These are phyloP conservation scores for Rhodocollybia butyracea DNA, from an alignment of 768 basidiomycete species.

Conservation along the genomic window DNA sequence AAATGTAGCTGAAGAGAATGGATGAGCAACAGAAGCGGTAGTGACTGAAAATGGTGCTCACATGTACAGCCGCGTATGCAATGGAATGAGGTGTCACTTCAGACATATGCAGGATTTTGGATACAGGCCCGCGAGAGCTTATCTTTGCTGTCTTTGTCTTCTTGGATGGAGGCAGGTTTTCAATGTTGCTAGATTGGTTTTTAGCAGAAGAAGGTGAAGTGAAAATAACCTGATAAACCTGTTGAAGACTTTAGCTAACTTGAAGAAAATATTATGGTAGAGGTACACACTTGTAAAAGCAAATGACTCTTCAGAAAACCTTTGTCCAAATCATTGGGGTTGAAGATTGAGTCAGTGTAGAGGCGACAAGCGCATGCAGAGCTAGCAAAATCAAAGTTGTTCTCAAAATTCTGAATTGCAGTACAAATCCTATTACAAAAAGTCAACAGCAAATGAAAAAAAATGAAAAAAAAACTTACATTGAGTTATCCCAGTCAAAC, in stretches of 20 bases:
- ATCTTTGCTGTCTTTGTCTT: not conserved
- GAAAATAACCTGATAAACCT: not conserved
- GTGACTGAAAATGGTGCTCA: not conserved
- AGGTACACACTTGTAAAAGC: not conserved
- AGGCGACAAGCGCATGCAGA: not conserved
- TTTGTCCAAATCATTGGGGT: not conserved
- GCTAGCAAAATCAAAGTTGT: not conserved
- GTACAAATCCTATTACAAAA: not conserved
- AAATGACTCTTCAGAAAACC: not conserved
- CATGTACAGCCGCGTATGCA: constrained; percentile 1
- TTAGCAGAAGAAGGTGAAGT: not conserved
- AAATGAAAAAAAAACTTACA: constrained; percentile 9
- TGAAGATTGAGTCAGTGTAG: not conserved
- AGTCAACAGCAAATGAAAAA: too few species aligned
- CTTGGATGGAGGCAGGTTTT: not conserved
- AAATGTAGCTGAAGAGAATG: not conserved
- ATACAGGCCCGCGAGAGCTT: not conserved
- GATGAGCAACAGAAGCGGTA: not conserved
- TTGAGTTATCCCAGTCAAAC: constrained; percentile 14
- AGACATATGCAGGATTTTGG: not conserved
- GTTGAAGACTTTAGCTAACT: too few species aligned
- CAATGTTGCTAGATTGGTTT: not conserved
- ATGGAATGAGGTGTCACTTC: not conserved
- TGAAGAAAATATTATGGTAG: too few species aligned
- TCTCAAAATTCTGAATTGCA: not conserved